Percentiles rank a stretch among this genome's conserved stretches.
Conservation (phyloP, 2,329 filamentous ascomycete species). For the Leptographium wingfieldii region DNA sequence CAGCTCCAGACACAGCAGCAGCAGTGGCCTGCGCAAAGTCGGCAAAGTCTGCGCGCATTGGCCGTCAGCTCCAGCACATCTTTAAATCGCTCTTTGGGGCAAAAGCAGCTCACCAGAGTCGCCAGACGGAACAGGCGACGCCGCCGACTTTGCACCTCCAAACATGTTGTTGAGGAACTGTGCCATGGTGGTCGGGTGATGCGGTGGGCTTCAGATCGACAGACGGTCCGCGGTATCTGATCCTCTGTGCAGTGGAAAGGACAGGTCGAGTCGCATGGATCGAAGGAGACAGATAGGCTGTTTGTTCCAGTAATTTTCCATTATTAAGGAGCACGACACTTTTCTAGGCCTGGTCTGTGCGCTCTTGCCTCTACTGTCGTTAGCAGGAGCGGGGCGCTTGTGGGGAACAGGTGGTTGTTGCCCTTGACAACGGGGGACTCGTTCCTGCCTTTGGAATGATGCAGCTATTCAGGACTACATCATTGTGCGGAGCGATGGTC, state of each 20-base stretch:
- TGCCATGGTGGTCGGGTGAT: slow-evolving; percentile 29
- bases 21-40: slow-evolving; percentile 74
- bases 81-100: neutral
- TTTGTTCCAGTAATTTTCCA: neutral
- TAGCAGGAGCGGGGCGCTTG: neutral
- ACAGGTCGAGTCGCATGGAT: neutral
- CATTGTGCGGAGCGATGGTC: neutral
- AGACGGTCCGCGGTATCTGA: neutral
- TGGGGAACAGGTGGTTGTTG: neutral
- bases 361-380: neutral
- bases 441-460: neutral
- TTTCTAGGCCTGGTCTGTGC: neutral
- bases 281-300: neutral
- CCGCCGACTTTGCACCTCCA: slow-evolving; percentile 51
- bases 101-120: slow-evolving; percentile 48
- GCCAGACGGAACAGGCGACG: slow-evolving; percentile 30
- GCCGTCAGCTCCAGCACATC: neutral
- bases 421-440: neutral
- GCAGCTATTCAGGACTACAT: neutral
- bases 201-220: slow-evolving; percentile 4
- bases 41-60: slow-evolving; percentile 59
- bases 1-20: slow-evolving; percentile 40
- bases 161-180: slow-evolving; percentile 56
- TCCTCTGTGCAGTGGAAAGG: neutral
- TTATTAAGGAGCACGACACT: neutral